These are phyloP conservation scores for Candida hungchunana DNA, from an alignment of 805 yeast genomes.

Conservation along the genomic window DNA sequence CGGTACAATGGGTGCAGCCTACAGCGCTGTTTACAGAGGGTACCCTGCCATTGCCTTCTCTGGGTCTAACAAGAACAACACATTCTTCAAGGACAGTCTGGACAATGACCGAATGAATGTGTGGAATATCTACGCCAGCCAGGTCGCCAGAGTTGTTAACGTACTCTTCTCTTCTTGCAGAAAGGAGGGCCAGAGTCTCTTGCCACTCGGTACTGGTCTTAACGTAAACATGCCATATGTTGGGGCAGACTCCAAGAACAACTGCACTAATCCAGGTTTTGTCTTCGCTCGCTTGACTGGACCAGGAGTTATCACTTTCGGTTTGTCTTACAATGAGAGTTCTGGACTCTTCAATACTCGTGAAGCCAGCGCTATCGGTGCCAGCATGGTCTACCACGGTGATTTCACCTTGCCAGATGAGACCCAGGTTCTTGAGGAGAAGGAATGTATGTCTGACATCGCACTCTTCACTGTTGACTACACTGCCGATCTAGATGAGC, in stretches of 20 bases:
- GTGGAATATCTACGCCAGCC: slow-evolving; percentile 41
- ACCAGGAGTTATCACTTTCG: slow-evolving; percentile 9
- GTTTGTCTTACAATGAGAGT: slow-evolving; percentile 34
- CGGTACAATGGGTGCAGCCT: slow-evolving; percentile 51
- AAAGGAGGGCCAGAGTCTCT: slow-evolving; percentile 30
- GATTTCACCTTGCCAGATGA: slow-evolving; percentile 43
- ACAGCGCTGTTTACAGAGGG: slow-evolving; percentile 44
- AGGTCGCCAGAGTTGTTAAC: slow-evolving; percentile 37
- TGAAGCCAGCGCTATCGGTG: slow-evolving; percentile 23
- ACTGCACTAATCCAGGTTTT: slow-evolving; percentile 40
- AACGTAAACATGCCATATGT: slow-evolving; percentile 48
- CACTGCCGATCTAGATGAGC: slow-evolving; percentile 21
- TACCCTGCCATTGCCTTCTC: slow-evolving; percentile 48
- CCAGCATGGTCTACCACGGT: slow-evolving; percentile 36
- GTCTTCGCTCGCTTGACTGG: slow-evolving; percentile 46
- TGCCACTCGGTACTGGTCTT: slow-evolving; percentile 43
- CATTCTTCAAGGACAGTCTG: slow-evolving; percentile 81
- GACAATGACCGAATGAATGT: slow-evolving; percentile 45
- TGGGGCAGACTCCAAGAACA: slow-evolving; percentile 33
- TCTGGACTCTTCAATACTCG: slow-evolving; percentile 29
- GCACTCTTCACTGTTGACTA: slow-evolving; percentile 45
- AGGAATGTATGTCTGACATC: slow-evolving; percentile 39
- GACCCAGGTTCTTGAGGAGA: slow-evolving; percentile 25
- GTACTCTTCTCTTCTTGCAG: slow-evolving; percentile 36
- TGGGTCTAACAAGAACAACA: slow-evolving; percentile 48